Conservation (phyloP, 2,329 filamentous ascomycete species). For the Colletotrichum neosansevieriae region DNA sequence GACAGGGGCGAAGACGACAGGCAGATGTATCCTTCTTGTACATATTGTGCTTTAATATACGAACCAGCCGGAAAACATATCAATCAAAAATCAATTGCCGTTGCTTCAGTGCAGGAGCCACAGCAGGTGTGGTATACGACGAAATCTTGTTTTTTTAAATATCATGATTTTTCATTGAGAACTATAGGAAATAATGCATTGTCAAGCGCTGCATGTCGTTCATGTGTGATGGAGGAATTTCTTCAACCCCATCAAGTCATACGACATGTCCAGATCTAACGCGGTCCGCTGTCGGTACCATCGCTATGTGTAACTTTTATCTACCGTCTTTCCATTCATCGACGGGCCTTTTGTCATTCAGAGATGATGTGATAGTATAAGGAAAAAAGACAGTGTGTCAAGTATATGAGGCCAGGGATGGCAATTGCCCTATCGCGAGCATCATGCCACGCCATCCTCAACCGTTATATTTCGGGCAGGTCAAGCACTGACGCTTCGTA, state of each 20-base stretch:
- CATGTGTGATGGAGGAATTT: not conserved
- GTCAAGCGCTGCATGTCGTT: constrained; percentile 1
- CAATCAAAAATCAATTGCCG: not conserved
- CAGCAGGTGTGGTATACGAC: too few species aligned
- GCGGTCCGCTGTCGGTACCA: constrained; percentile 8
- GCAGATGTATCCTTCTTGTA: not conserved
- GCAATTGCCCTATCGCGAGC: constrained; percentile 43
- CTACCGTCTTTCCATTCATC: constrained; percentile 20
- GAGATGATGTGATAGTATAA: constrained; percentile 28
- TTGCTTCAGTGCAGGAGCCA: too few species aligned
- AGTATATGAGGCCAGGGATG: constrained; percentile 57
- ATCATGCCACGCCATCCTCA: constrained; percentile 58
- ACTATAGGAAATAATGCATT: constrained; percentile 23
- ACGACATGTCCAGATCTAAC: not conserved
- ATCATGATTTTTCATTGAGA: constrained; percentile 32
- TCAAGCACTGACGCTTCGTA: constrained; percentile 25
- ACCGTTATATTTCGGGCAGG: constrained; percentile 50
- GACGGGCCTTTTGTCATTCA: constrained; percentile 10
- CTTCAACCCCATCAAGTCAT: not conserved
- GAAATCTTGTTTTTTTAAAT: not conserved
- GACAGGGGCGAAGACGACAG: too few species aligned
- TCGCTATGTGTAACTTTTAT: constrained; percentile 25
- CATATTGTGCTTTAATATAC: not conserved
- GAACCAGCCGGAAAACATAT: not conserved
- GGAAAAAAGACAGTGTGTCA: constrained; percentile 9